Base-by-base conservation (phyloP, 495 filamentous ascomycete genomes). In the Hyaloscypha variabilis region DNA sequence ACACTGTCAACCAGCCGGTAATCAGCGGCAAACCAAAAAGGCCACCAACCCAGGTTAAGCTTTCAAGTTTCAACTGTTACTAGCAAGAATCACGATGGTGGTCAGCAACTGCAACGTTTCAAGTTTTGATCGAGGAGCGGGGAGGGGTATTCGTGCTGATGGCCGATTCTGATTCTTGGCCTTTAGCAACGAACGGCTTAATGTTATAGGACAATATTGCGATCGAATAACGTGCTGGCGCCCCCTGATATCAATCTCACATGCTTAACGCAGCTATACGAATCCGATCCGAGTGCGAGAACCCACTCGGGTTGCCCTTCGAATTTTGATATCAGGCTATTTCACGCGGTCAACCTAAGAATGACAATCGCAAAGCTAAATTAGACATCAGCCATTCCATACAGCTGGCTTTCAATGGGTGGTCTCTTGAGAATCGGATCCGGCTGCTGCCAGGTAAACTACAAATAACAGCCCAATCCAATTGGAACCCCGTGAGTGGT, bases 401-500 rank as follows among this genome's bases (percentile, higher is more conserved):
- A 17, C 39, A 46, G 39, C 39, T 19, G 17, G 10, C 19, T 19
- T 42, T 46, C 39, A 46, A 46, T 17, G 39, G 39, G 17, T 19
- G 17, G 39, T 17, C 39, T 14, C 19, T 13, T 24, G 19, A 31
- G 30, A 53, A 63, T 60, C 5, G 46, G 58, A 64, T 55, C 36
- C 25, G 64, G 31, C 52, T 46, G 34, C 30, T 21, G 42, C 34
- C n/a, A 19, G 58, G 63, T 60, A 65, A 62, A 59, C 8, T 62
- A 69, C 58, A 69, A 31, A 46, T 31, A 58, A 54, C 52, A 60
- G 63, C 14, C 23, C 60, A 23, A 31, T n/a, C 31, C 26, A 46
- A 58, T 42, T 25, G 23, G 23, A 6, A 17, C 14, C 50, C 21
- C 24, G 46, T 54, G 55, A 52, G 10, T 64, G 49, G 55, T 60